Base-by-base conservation (phyloP, 2,329 filamentous ascomycete species). In the Aspergillus piperis region DNA sequence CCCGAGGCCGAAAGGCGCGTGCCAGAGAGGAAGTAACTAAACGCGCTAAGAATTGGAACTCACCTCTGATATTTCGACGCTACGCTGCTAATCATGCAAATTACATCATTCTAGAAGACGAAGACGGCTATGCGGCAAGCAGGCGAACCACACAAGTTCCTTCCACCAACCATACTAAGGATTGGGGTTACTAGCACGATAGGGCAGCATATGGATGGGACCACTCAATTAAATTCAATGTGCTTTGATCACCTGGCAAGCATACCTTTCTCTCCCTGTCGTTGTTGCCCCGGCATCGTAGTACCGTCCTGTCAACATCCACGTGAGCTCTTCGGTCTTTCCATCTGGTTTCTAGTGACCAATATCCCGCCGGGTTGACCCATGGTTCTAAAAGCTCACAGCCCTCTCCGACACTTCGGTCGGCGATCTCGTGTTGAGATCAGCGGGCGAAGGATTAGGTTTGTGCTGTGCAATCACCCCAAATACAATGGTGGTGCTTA, bases 281-380 rank as follows among this genome's bases (percentile, higher is more conserved):
- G 44, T 49, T 25, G 44, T 49, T 25, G 21, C 23, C 47, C 47
- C 15, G 47, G 47, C 25, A 50, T n/a, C 30, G 15, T n/a, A 30
- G 23, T 23, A 13, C 32, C 4, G 23, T 32, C 25, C n/a, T 50
- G 19, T 36, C 49, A 27, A 25, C 19, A 44, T 17, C 50, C 56
- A 52, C 51, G 27, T 51, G 56, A 55, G 30, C 32, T 32, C 38
- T 36, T 19, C 36, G 27, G 17, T 10, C 32, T 52, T 62, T 62
- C 60, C 21, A 62, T 39, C 32, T 59, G 56, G 52, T 50, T 55
- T 59, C 56, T 59, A 61, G 56, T 49, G 50, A 55, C 51, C 44
- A 47, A 27, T 21, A 23, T n/a, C 15, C n/a, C 19, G 15, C 23
- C 44, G 15, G n/a, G 44, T 27, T 49, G 23, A 49, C 44, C 44